phyloP scores from a whole-genome alignment of 331 rosid species.

The Prunus yedoensis region DNA sequence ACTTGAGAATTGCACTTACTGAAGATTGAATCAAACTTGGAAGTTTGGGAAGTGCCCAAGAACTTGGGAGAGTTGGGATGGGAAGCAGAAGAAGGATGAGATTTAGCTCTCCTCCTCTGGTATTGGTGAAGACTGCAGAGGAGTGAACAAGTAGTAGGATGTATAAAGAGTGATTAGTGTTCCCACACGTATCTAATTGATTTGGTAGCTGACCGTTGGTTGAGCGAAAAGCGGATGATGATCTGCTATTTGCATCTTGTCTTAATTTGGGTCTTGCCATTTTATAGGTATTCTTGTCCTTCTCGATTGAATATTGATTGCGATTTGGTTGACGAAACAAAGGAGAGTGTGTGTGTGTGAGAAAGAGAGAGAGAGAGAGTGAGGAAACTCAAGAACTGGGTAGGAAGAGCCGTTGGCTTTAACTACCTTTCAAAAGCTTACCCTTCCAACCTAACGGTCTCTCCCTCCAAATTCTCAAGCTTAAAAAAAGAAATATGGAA shows the following conservation, averaged over 20 bases:
- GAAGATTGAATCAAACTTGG: slow-evolving; percentile 5
- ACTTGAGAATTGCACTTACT: slow-evolving; percentile 31
- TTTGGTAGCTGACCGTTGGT: slow-evolving; percentile 58
- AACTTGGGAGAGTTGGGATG: not conserved
- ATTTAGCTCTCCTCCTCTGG: slow-evolving; percentile 7
- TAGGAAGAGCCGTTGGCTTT: slow-evolving; percentile 25
- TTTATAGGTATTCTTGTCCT: not conserved
- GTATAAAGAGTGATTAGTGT: not conserved
- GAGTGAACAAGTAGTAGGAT: slow-evolving; percentile 7
- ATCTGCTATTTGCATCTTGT: not conserved
- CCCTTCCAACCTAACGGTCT: slow-evolving; percentile 47
- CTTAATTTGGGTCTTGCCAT: slow-evolving; percentile 24
- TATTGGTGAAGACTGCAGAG: not conserved
- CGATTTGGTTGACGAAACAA: too few relatives aligned
- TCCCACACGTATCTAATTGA: slow-evolving; percentile 20
- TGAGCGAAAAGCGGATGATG: slow-evolving; percentile 31
- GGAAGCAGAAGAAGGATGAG: slow-evolving; percentile 3
- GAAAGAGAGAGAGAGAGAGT: not conserved
- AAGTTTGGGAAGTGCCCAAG: slow-evolving; percentile 4
- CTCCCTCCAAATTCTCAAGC: slow-evolving; percentile 18
- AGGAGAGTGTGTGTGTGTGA: too few relatives aligned
- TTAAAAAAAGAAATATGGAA: not conserved
- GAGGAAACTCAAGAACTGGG: not conserved
- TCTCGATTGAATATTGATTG: not conserved
- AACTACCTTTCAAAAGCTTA: slow-evolving; percentile 52